phyloP scores from a whole-genome alignment of 2,329 filamentous ascomycete species.

The Claviceps cyperi region DNA sequence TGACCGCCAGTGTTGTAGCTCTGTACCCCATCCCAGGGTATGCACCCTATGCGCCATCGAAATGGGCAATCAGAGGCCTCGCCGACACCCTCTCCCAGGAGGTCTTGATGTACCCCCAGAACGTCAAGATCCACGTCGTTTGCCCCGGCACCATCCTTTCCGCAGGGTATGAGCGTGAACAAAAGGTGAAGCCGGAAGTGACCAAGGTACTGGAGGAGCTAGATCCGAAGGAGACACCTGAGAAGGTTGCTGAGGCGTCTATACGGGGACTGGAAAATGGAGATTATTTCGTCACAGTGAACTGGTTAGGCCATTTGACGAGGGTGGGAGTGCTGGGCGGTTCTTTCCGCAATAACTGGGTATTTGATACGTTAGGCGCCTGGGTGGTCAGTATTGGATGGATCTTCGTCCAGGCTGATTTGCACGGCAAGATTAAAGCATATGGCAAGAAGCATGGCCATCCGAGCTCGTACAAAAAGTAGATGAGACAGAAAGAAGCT shows the following conservation, averaged over 20 bases:
- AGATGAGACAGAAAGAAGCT: background rate
- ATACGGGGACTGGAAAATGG: constrained; percentile 68
- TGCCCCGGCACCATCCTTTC: constrained; percentile 72
- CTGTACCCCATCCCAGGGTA: constrained; percentile 75
- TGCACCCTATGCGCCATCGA: constrained; percentile 66
- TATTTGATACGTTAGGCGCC: constrained; percentile 43
- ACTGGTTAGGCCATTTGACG: constrained; percentile 58
- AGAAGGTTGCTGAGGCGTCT: constrained; percentile 56
- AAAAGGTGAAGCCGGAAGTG: constrained; percentile 63
- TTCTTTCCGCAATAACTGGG: constrained; percentile 41
- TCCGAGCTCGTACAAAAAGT: constrained; percentile 32
- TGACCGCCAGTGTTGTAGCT: constrained; percentile 66
- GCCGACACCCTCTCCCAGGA: constrained; percentile 77
- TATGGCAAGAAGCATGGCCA: constrained; percentile 45
- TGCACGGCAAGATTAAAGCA: constrained; percentile 42
- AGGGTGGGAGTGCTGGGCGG: constrained; percentile 44
- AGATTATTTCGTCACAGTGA: constrained; percentile 65
- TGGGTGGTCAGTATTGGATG: constrained; percentile 40
- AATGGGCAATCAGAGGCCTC: constrained; percentile 70
- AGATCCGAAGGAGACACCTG: constrained; percentile 67
- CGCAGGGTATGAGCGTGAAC: constrained; percentile 62
- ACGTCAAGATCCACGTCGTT: constrained; percentile 68
- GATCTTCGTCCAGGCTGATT: constrained; percentile 40
- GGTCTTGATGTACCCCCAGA: constrained; percentile 70
- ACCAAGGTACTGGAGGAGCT: constrained; percentile 66